phyloP scores from a whole-genome alignment of 768 basidiomycete genomes.

The Chlorophyllum brunneum region DNA sequence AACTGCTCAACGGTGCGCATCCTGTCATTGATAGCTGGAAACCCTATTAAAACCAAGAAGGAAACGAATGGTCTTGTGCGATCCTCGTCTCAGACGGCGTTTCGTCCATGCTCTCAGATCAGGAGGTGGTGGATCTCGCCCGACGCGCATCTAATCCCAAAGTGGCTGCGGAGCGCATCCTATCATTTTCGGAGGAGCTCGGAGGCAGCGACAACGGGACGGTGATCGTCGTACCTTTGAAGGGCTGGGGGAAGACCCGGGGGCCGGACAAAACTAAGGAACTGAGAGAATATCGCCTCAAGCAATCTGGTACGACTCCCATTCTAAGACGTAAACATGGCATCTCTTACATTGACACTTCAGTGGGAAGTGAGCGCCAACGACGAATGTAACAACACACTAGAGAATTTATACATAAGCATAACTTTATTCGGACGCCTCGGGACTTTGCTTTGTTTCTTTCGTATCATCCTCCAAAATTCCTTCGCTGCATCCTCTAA shows the following conservation, averaged over 20 bases:
- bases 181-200: conserved; percentile 84
- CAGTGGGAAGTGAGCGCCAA: conserved; percentile 66
- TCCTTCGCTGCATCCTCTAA: no score
- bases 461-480: conserved; percentile 13
- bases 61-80: conserved; percentile 80
- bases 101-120: conserved; percentile 86
- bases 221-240: conserved; percentile 84
- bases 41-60: conserved; percentile 32
- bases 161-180: conserved; percentile 76
- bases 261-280: conserved; percentile 83
- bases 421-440: conserved; percentile 2
- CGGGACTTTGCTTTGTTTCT: background rate
- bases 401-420: background rate
- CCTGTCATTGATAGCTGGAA: background rate
- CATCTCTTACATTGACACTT: background rate
- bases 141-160: conserved; percentile 68
- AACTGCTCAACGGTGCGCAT: conserved; percentile 64
- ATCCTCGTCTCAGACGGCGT: conserved; percentile 93
- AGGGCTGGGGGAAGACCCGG: conserved; percentile 82
- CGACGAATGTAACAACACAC: conserved; percentile 50
- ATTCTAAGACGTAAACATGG: background rate
- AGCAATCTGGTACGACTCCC: conserved; percentile 50
- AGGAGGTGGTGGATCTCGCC: conserved; percentile 90
- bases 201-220: conserved; percentile 91
- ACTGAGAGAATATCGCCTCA: conserved; percentile 74